A percentile compares a stretch with the other conserved stretches of the same genome.
These are phyloP conservation scores for Hypoxylon sp. DNA, from an alignment of 2,329 filamentous ascomycete species.

Conservation along the genomic window DNA sequence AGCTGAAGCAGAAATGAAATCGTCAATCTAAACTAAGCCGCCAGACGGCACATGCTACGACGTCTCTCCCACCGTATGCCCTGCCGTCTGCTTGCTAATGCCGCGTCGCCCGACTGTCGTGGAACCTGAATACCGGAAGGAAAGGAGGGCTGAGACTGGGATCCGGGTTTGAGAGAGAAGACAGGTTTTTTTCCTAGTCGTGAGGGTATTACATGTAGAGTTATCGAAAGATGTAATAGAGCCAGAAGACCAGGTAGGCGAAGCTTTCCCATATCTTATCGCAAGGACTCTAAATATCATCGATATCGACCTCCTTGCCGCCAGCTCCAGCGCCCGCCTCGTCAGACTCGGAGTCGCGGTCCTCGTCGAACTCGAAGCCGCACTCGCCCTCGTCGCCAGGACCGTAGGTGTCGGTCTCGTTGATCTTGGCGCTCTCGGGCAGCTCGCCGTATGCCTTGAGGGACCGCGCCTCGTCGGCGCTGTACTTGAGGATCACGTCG, in stretches of 20 bases:
- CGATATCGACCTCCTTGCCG: constrained; percentile 86
- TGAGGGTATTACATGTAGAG: constrained; percentile 23
- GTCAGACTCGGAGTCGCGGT: constrained; percentile 76
- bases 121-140: constrained; percentile 52
- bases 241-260: constrained; percentile 34
- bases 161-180: constrained; percentile 67
- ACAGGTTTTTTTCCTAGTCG: constrained; percentile 65
- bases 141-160: neutral
- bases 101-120: constrained; percentile 63
- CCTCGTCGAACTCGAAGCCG: constrained; percentile 99
- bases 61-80: constrained; percentile 74
- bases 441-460: constrained; percentile 98
- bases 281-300: constrained; percentile 81
- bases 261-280: constrained; percentile 6
- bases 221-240: constrained; percentile 6
- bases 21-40: constrained; percentile 6
- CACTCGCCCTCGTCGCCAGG: constrained; percentile 94
- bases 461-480: constrained; percentile 92
- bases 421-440: constrained; percentile 98
- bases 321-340: constrained; percentile 68
- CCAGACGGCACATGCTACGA: constrained; percentile 58
- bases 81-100: constrained; percentile 43
- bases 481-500: constrained; percentile 95
- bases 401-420: constrained; percentile 96
- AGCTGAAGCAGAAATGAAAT: neutral